A percentile compares a stretch with the other conserved stretches of the same genome.
Evolutionary conservation across 305 asterid genomes (phyloP).

Genomic region (Fraxinus nigra): DNA sequence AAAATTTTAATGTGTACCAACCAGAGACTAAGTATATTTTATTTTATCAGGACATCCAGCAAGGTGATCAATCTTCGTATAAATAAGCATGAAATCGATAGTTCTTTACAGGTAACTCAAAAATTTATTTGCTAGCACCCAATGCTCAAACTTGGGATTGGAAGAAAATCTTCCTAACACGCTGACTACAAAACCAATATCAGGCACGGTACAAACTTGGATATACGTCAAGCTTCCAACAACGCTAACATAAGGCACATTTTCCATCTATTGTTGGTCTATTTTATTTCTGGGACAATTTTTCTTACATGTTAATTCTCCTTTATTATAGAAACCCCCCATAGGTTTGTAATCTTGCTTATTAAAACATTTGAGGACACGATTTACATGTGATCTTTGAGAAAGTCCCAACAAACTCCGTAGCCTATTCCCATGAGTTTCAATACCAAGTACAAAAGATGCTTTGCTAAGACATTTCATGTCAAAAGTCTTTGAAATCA

Average conservation of each 20-base stretch:
- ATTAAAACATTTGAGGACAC: background rate
- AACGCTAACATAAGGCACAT: background rate
- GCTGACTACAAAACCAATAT: background rate
- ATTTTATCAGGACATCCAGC: background rate
- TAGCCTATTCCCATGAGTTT: background rate
- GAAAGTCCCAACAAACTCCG: background rate
- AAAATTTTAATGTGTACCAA: background rate
- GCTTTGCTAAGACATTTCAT: background rate
- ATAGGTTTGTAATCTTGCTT: background rate
- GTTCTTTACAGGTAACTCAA: background rate
- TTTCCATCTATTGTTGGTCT: background rate
- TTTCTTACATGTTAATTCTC: background rate
- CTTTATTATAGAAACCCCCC: background rate
- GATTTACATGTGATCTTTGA: background rate
- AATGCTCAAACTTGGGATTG: background rate
- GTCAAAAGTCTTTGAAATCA: background rate
- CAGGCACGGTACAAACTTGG: background rate
- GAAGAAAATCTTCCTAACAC: background rate
- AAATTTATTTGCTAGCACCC: background rate
- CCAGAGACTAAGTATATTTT: background rate
- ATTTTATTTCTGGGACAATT: background rate
- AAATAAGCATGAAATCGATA: background rate
- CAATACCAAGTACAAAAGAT: background rate
- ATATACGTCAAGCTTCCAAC: constrained; percentile 3
- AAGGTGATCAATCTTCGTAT: background rate